Percentiles rank a stretch among this genome's conserved stretches.
These are phyloP conservation scores for Candida saitoana DNA, from an alignment of 805 yeast species.

Conservation along the genomic window DNA sequence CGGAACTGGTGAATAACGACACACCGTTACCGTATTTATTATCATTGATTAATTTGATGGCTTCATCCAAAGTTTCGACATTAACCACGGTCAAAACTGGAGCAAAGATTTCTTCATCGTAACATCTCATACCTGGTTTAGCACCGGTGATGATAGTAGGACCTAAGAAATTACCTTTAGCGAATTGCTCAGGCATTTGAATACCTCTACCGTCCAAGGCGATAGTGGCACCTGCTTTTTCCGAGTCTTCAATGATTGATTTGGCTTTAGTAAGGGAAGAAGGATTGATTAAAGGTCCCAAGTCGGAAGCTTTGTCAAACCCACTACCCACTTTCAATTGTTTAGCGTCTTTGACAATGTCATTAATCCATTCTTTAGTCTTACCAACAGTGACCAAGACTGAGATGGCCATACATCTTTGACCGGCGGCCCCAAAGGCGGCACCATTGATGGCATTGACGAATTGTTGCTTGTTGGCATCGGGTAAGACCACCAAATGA, in stretches of 20 bases:
- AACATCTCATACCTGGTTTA: conserved; percentile 66
- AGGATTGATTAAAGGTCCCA: conserved; percentile 72
- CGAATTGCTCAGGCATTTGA: conserved; percentile 33
- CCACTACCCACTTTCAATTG: conserved; percentile 61
- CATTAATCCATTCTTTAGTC: conserved; percentile 59
- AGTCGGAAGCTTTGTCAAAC: conserved; percentile 55
- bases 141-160: conserved; percentile 63
- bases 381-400: conserved; percentile 70
- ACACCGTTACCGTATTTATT: conserved; percentile 67
- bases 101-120: conserved; percentile 74
- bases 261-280: conserved; percentile 51
- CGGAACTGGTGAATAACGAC: conserved; percentile 65
- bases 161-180: conserved; percentile 65
- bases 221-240: conserved; percentile 58
- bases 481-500: conserved; percentile 70
- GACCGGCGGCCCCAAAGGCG: conserved; percentile 83
- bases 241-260: conserved; percentile 53
- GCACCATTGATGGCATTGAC: conserved; percentile 68
- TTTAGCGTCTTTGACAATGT: conserved; percentile 55
- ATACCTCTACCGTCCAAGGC: conserved; percentile 61
- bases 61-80: conserved; percentile 63
- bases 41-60: conserved; percentile 58
- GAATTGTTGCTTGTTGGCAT: conserved; percentile 61
- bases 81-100: conserved; percentile 65
- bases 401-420: conserved; percentile 77